phyloP scores from a whole-genome alignment of 257 asterid species.

The Solanum boliviense region DNA sequence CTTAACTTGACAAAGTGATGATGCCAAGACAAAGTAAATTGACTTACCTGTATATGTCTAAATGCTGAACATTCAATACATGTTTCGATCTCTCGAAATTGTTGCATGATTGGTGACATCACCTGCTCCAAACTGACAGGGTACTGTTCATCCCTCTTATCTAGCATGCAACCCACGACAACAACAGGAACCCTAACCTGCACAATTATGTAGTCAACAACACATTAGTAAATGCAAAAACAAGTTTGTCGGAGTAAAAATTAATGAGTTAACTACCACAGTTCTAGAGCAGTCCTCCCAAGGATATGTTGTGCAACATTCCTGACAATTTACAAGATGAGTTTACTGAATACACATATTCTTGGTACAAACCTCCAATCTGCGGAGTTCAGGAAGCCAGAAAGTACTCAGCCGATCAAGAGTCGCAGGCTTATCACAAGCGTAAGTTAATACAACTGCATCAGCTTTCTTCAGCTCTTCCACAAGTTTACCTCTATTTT shows the following conservation, averaged over 20 bases:
- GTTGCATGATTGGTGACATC: constrained; percentile 98
- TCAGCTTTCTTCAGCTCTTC: constrained; percentile 86
- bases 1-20: neutral
- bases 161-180: constrained; percentile 98
- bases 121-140: constrained; percentile 82
- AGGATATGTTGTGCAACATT: neutral
- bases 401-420: constrained; percentile 84
- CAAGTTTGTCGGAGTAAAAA: neutral
- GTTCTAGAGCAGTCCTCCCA: neutral
- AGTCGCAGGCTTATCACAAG: constrained; percentile 83
- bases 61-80: constrained; percentile 94
- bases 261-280: neutral
- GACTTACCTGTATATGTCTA: constrained; percentile 60
- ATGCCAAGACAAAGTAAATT: neutral
- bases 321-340: neutral
- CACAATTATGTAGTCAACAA: neutral
- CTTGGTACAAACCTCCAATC: constrained; percentile 55
- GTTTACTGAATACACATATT: neutral
- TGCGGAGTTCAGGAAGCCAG: constrained; percentile 96
- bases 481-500: constrained; percentile 53
- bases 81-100: constrained; percentile 94
- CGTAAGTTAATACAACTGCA: constrained; percentile 84
- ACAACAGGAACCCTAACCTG: constrained; percentile 92
- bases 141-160: constrained; percentile 66
- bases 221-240: neutral